phyloP scores from a whole-genome alignment of 75 land plant species.

The Chamaecyparis obtusa region DNA sequence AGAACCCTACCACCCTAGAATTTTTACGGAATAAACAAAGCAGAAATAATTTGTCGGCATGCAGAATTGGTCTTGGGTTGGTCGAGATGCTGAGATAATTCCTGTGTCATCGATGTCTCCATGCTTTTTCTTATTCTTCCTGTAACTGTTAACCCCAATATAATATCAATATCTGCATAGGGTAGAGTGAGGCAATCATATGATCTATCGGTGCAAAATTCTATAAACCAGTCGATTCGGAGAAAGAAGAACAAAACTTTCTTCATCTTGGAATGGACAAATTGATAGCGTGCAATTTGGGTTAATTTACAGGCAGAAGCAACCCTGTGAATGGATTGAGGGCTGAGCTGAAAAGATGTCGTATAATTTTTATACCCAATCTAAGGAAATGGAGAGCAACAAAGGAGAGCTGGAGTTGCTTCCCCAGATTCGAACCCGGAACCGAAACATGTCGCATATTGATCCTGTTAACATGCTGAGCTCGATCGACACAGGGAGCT shows the following conservation, averaged over 20 bases:
- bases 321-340: neutral
- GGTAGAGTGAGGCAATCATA: neutral
- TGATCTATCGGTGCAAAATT: neutral
- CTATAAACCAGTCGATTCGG: neutral
- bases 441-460: neutral
- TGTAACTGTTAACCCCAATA: neutral
- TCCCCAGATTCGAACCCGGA: neutral
- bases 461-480: neutral
- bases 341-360: neutral
- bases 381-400: neutral
- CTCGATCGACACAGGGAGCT: neutral
- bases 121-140: neutral
- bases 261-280: neutral
- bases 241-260: neutral
- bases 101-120: neutral
- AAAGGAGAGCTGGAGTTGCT: neutral
- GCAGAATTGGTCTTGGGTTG: neutral
- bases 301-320: neutral
- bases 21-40: neutral
- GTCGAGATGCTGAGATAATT: neutral
- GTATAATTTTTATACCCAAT: neutral
- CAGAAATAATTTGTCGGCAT: neutral
- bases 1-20: no score
- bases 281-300: neutral
- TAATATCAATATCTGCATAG: neutral